These are phyloP conservation scores for Turritis glabra DNA, from an alignment of 345 rosid genomes.

Conservation along the genomic window DNA sequence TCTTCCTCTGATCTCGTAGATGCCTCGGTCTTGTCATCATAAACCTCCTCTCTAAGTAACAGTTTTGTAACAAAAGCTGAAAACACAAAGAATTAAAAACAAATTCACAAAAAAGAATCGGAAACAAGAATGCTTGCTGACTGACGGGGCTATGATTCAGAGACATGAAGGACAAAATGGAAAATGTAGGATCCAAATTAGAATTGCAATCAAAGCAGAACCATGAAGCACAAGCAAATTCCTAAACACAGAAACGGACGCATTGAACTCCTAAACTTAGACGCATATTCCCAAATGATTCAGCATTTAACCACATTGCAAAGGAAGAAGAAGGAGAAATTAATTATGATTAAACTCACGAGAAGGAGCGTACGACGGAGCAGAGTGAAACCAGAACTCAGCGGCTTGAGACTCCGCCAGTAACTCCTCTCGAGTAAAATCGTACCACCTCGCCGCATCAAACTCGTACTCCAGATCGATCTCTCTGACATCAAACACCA, in stretches of 20 bases:
- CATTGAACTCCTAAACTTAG: background rate
- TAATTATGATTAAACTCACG: conserved; percentile 80
- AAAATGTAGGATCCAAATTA: background rate
- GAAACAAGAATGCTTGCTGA: background rate
- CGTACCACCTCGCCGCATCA: conserved; percentile 81
- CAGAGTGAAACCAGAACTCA: conserved; percentile 80
- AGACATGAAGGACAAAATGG: background rate
- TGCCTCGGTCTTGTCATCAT: conserved; percentile 28
- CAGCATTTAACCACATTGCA: background rate
- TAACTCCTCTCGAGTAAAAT: conserved; percentile 72
- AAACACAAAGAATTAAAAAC: background rate
- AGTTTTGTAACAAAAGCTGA: conserved; percentile 35
- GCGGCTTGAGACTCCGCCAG: conserved; percentile 60
- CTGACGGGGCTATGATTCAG: background rate
- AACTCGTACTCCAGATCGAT: conserved; percentile 88
- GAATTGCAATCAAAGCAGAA: background rate
- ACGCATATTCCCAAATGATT: background rate
- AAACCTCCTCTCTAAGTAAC: conserved; percentile 32
- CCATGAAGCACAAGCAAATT: background rate
- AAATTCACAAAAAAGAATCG: background rate
- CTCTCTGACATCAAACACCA: conserved; percentile 65
- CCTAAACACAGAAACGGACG: background rate
- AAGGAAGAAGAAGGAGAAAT: background rate
- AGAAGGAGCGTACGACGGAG: conserved; percentile 74
- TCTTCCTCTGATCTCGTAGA: conserved; percentile 21